Evolutionary conservation across 164 flowering plant genomes (phyloP), one percentile per base, ranked within the genome.

Genomic region (Echeveria elegans): DNA sequence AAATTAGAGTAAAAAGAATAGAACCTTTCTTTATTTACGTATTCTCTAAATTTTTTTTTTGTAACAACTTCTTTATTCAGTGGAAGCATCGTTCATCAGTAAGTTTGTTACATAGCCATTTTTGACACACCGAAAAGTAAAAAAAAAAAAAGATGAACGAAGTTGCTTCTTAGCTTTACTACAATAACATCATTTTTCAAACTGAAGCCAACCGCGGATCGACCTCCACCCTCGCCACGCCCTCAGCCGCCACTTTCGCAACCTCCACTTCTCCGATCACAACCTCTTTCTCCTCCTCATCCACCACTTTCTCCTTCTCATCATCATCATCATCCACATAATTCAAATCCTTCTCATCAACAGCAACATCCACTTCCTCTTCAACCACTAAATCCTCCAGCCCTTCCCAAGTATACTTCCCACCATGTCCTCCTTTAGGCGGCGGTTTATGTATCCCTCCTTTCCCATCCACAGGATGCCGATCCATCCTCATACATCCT

Each of bases 321-420:
- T n/a, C n/a, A 56, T 79, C 89, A 23, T 28, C 72, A 64, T 84
- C 90, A 11, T 86, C 87, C 37, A 78, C 88, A 56, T 82, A 86
- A 59, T 92, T 89, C 0, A 91, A 92, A 66, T 89, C 96, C 34
- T 72, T 71, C 73, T 84, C 82, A 56, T 91, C 97, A 3, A 88
- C 62, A 21, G 85, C 97, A 28, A 77, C 72, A 23, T 78, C 82
- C 12, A 63, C 82, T 8, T 77, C 66, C 3, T 36, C 64, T 77
- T 82, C 86, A 24, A 28, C 72, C 32, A 56, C 31, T 1, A 12
- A 2, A 56, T 16, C 61, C 1, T 23, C 79, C 0, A 91, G 93
- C 0, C 95, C 96, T 34, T 89, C 95, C 98, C 96, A 89, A 1
- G 98, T 89, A 81, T 66, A 90, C 87, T 87, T 92, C 23, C 98